Evolutionary conservation across 331 rosid genomes (phyloP).

Genomic region (Quercus phellos): DNA sequence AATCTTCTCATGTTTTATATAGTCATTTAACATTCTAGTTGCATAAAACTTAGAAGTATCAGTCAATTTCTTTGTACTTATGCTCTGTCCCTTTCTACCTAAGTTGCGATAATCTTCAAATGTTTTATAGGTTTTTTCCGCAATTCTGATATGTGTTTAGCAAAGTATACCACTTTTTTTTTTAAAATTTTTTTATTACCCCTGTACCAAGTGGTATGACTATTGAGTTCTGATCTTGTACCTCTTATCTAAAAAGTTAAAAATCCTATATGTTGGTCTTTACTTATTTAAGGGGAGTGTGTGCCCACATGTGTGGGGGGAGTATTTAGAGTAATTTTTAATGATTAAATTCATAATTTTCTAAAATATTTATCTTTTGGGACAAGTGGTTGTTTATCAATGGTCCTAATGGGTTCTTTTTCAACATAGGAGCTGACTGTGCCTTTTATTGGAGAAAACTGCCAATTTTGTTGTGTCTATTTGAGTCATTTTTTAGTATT

Average conservation of each 20-base stretch:
- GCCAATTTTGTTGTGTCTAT: background rate
- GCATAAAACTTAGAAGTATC: background rate
- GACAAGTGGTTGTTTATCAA: background rate
- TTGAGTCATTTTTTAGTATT: background rate
- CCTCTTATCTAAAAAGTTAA: no score
- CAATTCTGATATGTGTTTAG: background rate
- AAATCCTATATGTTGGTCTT: no score
- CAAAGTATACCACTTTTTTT: no score
- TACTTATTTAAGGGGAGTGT: no score
- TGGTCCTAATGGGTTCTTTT: background rate
- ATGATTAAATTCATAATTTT: no score
- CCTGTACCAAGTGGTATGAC: no score
- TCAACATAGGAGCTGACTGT: background rate
- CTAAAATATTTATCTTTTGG: no score
- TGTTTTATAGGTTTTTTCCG: background rate
- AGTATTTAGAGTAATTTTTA: no score
- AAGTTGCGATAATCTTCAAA: background rate
- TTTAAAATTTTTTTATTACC: background rate
- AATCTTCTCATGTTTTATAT: background rate
- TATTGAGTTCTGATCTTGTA: no score
- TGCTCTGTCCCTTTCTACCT: background rate
- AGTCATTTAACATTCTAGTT: constrained; percentile 5
- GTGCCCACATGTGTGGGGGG: no score
- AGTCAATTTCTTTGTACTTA: background rate
- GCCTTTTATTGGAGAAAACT: background rate